Evolutionary conservation across 2,329 filamentous ascomycete species (phyloP).

Genomic region (Cryphonectria radicalis): DNA sequence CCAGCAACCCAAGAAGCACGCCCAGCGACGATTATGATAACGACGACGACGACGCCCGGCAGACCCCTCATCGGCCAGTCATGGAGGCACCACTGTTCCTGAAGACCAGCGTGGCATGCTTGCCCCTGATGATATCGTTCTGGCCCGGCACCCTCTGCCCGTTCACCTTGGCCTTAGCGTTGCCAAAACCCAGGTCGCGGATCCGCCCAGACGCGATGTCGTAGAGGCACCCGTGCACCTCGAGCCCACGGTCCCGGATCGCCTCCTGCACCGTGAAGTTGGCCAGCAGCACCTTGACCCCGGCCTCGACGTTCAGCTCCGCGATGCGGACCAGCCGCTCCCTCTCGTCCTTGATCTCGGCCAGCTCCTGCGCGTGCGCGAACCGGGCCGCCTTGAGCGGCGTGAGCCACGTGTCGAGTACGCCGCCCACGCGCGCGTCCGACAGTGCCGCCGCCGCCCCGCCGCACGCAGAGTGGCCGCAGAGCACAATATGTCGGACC

Average conservation of each 20-base stretch:
- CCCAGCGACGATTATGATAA: background rate
- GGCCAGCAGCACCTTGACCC: constrained; percentile 68
- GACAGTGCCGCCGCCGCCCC: constrained; percentile 65
- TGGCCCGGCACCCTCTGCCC: constrained; percentile 25
- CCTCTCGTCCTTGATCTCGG: constrained; percentile 55
- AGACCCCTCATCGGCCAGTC: constrained; percentile 35
- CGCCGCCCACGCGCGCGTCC: constrained; percentile 53
- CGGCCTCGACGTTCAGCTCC: constrained; percentile 75
- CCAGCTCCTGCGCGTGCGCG: constrained; percentile 59
- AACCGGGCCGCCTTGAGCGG: constrained; percentile 51
- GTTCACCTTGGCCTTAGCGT: constrained; percentile 33
- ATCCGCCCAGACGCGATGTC: constrained; percentile 59
- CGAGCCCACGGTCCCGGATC: constrained; percentile 69
- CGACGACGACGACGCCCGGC: background rate
- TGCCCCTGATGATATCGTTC: constrained; percentile 48
- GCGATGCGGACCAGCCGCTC: constrained; percentile 65
- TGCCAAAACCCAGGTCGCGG: constrained; percentile 53
- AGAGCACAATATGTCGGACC: constrained; percentile 72
- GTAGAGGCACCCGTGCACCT: constrained; percentile 80
- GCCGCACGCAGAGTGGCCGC: constrained; percentile 70
- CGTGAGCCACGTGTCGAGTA: constrained; percentile 60
- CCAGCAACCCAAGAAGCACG: background rate
- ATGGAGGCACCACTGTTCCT: constrained; percentile 45
- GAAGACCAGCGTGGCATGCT: constrained; percentile 57
- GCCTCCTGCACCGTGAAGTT: constrained; percentile 73